phyloP scores from a whole-genome alignment of 257 asterid species.

The Solanum stenotomum region DNA sequence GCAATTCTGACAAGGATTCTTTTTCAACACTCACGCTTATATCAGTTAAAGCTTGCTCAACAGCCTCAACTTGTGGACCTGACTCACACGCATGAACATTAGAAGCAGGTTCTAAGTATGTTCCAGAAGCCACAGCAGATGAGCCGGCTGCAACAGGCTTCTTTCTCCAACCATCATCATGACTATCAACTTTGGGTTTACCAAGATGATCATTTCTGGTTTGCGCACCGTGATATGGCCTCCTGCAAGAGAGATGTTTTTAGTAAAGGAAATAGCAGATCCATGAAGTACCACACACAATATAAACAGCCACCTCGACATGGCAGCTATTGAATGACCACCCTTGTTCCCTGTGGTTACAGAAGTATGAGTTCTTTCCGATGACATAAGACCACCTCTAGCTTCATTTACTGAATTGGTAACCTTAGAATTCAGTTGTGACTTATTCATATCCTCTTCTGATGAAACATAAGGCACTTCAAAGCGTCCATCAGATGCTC shows the following conservation, averaged over 20 bases:
- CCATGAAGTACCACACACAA: not conserved
- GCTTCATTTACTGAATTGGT: constrained; percentile 17
- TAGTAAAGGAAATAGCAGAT: constrained; percentile 4
- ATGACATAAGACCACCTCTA: constrained; percentile 17
- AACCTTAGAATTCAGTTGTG: constrained; percentile 22
- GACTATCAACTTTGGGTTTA: constrained; percentile 43
- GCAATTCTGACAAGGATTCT: constrained; percentile 33
- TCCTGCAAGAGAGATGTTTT: constrained; percentile 33
- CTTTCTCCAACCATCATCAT: constrained; percentile 53
- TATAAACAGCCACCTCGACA: constrained; percentile 37
- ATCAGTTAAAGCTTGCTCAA: constrained; percentile 20
- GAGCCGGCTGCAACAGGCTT: constrained; percentile 34
- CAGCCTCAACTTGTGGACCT: constrained; percentile 28
- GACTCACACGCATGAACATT: constrained; percentile 17
- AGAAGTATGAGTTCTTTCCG: constrained; percentile 19
- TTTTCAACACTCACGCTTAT: constrained; percentile 28
- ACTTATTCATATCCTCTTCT: constrained; percentile 33
- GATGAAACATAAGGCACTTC: constrained; percentile 20
- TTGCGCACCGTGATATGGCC: constrained; percentile 40
- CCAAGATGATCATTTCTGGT: constrained; percentile 43
- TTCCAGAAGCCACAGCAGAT: constrained; percentile 11
- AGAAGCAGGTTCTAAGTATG: constrained; percentile 23
- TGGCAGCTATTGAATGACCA: constrained; percentile 27
- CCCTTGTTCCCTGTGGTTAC: constrained; percentile 32
- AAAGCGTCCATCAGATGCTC: constrained; percentile 52